These are phyloP conservation scores for Coemansia nantahalensis DNA, from an alignment of 192 early-diverging fungal species.

Conservation along the genomic window DNA sequence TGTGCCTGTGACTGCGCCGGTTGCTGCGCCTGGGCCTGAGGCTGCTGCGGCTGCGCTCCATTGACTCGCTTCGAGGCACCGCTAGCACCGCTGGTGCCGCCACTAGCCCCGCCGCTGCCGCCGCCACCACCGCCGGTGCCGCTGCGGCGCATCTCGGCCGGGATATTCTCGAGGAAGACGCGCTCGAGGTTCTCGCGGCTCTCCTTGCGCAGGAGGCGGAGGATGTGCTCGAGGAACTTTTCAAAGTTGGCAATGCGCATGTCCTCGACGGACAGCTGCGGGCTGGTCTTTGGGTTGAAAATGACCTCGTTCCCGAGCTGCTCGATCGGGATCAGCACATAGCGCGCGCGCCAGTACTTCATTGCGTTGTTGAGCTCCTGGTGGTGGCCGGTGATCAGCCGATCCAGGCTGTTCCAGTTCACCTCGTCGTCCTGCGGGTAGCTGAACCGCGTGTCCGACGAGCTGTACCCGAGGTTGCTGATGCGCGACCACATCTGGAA, in stretches of 20 bases:
- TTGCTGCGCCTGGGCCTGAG: too few species aligned
- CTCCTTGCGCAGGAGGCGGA: constrained; percentile 31
- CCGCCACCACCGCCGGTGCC: too few species aligned
- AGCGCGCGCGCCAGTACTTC: constrained; percentile 84
- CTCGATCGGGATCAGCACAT: constrained; percentile 84
- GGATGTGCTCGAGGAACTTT: constrained; percentile 71
- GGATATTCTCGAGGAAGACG: constrained; percentile 27
- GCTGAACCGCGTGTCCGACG: constrained; percentile 59
- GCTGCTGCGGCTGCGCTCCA: too few species aligned
- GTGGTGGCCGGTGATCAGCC: constrained; percentile 83
- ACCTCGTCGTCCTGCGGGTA: constrained; percentile 77
- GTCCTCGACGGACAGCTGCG: constrained; percentile 84
- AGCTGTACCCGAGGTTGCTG: constrained; percentile 59
- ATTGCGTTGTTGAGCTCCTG: constrained; percentile 75
- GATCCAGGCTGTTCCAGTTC: constrained; percentile 94
- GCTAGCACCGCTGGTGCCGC: too few species aligned
- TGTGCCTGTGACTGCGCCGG: too few species aligned
- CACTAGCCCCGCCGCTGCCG: too few species aligned
- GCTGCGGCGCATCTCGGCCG: constrained; percentile 14
- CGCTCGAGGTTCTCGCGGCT: constrained; percentile 28
- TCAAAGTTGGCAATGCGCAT: constrained; percentile 81
- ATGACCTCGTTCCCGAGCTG: constrained; percentile 54
- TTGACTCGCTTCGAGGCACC: too few species aligned
- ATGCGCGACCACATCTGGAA: constrained; percentile 84
- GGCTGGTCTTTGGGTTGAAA: constrained; percentile 55